Evolutionary conservation across 768 basidiomycete genomes (phyloP).

Genomic region (Termitomyces sp.): DNA sequence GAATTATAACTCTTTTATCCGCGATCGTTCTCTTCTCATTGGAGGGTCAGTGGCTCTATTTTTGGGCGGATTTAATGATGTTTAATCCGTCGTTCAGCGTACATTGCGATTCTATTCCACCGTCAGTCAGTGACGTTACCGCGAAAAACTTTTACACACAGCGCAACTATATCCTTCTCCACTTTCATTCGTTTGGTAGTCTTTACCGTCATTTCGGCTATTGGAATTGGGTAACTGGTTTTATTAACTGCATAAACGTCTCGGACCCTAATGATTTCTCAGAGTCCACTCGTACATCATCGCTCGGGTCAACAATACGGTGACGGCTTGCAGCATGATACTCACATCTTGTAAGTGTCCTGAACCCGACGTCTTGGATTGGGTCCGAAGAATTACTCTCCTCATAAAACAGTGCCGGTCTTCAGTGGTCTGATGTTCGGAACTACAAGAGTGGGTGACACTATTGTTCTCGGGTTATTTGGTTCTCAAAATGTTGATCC

Average conservation of each 20-base stretch:
- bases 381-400: not conserved
- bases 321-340: constrained; percentile 1
- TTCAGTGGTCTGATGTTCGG: not conserved
- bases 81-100: not conserved
- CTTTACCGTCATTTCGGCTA: constrained; percentile 3
- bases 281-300: constrained; percentile 3
- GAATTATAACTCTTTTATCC: not conserved
- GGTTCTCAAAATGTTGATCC: not conserved
- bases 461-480: not conserved
- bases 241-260: not conserved
- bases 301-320: not conserved
- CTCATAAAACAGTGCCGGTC: not conserved
- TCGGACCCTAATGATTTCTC: not conserved
- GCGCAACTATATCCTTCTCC: not conserved
- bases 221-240: not conserved
- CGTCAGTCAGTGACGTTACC: not conserved
- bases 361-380: not conserved
- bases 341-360: not conserved
- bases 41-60: not conserved
- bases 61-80: not conserved
- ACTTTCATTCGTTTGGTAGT: constrained; percentile 1
- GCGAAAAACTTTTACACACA: not conserved
- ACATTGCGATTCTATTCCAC: not conserved
- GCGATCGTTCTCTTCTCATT: not conserved
- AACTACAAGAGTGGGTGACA: not conserved